Conservation (phyloP, 2,329 filamentous ascomycete genomes). For the Metarhizium humberi region DNA sequence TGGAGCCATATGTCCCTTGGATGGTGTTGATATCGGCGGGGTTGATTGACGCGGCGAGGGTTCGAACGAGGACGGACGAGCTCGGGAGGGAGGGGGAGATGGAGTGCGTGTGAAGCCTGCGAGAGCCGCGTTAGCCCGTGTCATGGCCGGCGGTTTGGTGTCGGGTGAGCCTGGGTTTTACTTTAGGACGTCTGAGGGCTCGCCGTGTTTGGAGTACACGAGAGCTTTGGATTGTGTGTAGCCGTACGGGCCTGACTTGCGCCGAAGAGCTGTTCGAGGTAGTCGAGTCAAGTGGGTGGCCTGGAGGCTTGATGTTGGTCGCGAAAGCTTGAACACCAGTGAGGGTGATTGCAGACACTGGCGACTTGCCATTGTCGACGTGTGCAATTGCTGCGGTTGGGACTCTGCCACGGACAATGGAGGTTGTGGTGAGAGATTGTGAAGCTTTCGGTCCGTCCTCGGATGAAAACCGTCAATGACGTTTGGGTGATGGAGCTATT, state of each 20-base stretch:
- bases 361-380: conserved; percentile 13
- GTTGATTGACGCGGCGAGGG: conserved; percentile 88
- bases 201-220: conserved; percentile 64
- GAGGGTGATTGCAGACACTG: conserved; percentile 14
- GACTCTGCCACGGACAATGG: not conserved
- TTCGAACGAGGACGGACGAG: conserved; percentile 63
- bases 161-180: conserved; percentile 19
- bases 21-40: conserved; percentile 97
- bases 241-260: conserved; percentile 58
- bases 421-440: not conserved
- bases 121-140: not conserved
- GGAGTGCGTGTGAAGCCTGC: conserved; percentile 61
- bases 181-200: conserved; percentile 62
- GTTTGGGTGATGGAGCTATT: not conserved
- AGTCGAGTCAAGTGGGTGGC: conserved; percentile 9
- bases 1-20: conserved; percentile 88
- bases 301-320: conserved; percentile 13
- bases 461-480: not conserved
- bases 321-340: conserved; percentile 12
- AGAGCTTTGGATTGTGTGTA: conserved; percentile 82
- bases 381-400: not conserved
- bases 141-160: not conserved
- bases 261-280: conserved; percentile 24
- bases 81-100: conserved; percentile 65
- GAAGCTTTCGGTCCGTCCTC: not conserved